These are phyloP conservation scores for Begonia masoniana DNA, from an alignment of 306 rosid species.

Conservation along the genomic window DNA sequence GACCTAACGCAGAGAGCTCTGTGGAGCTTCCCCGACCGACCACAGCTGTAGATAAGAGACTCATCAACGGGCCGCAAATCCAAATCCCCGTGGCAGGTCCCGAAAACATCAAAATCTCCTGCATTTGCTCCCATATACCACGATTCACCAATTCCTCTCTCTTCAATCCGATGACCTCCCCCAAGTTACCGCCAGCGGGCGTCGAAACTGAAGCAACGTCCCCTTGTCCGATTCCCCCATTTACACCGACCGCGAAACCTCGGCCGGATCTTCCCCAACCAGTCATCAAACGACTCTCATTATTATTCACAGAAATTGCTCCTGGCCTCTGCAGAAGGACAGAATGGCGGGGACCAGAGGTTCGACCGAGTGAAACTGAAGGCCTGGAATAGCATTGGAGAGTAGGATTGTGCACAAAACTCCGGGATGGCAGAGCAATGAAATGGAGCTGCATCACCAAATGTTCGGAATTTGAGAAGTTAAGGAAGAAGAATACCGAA, in stretches of 20 bases:
- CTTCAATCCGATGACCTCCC: conserved; percentile 3
- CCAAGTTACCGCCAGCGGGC: conserved; percentile 2
- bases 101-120: conserved; percentile 20
- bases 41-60: conserved; percentile 21
- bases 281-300: not conserved
- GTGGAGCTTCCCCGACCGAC: conserved; percentile 18
- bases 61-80: conserved; percentile 24
- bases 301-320: not conserved
- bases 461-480: not conserved
- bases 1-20: conserved; percentile 35
- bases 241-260: not conserved
- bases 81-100: conserved; percentile 24
- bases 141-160: conserved; percentile 11
- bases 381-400: conserved; percentile 3
- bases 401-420: not conserved
- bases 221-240: not conserved
- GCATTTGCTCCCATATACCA: conserved; percentile 15
- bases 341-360: not conserved
- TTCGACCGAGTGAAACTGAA: not conserved
- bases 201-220: not conserved
- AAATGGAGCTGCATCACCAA: conserved; percentile 16
- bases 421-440: conserved; percentile 10
- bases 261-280: conserved; percentile 1
- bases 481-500: not conserved
- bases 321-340: not conserved